phyloP scores from a whole-genome alignment of 2,329 filamentous ascomycete genomes.

The Graphiopsis chlorocephala region DNA sequence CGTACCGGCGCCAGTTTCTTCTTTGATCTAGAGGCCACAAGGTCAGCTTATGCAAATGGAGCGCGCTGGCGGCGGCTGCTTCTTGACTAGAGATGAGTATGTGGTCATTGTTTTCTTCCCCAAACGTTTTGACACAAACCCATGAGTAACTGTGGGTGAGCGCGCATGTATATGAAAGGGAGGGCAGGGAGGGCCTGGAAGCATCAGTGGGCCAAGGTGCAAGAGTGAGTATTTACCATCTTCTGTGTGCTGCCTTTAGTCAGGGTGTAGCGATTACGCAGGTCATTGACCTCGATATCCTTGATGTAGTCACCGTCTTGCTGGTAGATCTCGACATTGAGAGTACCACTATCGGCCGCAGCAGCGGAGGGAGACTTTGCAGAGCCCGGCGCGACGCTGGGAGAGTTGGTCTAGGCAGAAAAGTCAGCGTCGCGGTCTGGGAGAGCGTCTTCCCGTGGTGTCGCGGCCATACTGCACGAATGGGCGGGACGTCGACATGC shows the following conservation, averaged over 20 bases:
- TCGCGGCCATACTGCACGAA: slow-evolving; percentile 43
- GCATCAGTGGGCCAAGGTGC: slow-evolving; percentile 57
- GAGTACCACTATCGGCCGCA: slow-evolving; percentile 47
- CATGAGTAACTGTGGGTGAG: slow-evolving; percentile 14
- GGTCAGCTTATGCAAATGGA: slow-evolving; percentile 91
- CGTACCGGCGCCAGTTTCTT: slow-evolving; percentile 99
- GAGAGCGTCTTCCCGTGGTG: background rate
- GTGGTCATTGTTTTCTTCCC: slow-evolving; percentile 34
- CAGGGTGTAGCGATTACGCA: slow-evolving; percentile 93
- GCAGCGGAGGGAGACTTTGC: slow-evolving; percentile 52
- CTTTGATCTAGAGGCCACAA: slow-evolving; percentile 97
- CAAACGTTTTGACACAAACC: slow-evolving; percentile 33
- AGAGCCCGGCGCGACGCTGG: slow-evolving; percentile 47
- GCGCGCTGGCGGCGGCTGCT: slow-evolving; percentile 35
- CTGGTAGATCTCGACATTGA: slow-evolving; percentile 88
- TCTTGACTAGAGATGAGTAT: slow-evolving; percentile 48
- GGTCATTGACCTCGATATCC: slow-evolving; percentile 97
- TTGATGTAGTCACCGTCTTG: slow-evolving; percentile 97
- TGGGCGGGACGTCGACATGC: slow-evolving; percentile 83
- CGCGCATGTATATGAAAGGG: slow-evolving; percentile 23
- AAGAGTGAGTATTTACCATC: slow-evolving; percentile 88
- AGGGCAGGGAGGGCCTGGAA: slow-evolving; percentile 41
- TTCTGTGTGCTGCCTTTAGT: slow-evolving; percentile 97
- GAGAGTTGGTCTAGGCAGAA: slow-evolving; percentile 23
- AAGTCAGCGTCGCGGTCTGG: slow-evolving; percentile 16